phyloP scores from a whole-genome alignment of 139 green algal species.

The Chloropicon primus region DNA sequence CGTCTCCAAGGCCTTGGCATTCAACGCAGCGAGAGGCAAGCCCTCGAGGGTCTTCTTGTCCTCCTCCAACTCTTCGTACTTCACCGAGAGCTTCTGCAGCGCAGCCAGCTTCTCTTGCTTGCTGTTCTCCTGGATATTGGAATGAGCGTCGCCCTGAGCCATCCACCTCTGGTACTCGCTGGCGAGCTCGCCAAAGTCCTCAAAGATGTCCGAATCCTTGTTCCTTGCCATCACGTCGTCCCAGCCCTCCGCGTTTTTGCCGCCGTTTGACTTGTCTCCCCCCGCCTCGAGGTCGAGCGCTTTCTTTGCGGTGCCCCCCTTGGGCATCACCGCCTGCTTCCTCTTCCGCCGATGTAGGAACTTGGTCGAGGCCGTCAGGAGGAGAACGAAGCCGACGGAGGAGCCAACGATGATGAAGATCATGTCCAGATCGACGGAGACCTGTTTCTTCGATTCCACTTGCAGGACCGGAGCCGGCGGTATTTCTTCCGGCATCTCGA shows the following conservation, averaged over 20 bases:
- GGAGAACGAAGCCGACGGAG: not conserved
- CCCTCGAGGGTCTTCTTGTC: not conserved
- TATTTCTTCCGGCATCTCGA: not conserved
- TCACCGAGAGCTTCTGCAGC: not conserved
- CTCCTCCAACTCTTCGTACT: not conserved
- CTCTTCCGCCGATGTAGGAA: not conserved
- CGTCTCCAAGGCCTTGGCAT: not conserved
- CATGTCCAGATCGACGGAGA: not conserved
- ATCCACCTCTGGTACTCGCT: not conserved
- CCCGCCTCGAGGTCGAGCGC: not conserved
- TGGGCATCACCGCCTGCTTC: not conserved
- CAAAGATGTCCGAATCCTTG: not conserved
- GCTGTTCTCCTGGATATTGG: not conserved
- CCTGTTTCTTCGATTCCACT: not conserved
- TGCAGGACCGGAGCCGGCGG: not conserved
- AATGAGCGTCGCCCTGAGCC: not conserved
- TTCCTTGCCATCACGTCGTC: not conserved
- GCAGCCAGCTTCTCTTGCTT: not conserved
- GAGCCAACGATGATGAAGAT: not conserved
- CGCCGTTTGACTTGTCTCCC: not conserved
- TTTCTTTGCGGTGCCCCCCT: not conserved
- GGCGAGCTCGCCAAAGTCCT: not conserved
- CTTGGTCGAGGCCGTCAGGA: not conserved
- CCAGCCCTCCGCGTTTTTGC: not conserved
- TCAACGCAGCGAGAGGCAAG: not conserved